Evolutionary conservation across 495 filamentous ascomycete species (phyloP).

Genomic region (Penicillium simplicissimum): DNA sequence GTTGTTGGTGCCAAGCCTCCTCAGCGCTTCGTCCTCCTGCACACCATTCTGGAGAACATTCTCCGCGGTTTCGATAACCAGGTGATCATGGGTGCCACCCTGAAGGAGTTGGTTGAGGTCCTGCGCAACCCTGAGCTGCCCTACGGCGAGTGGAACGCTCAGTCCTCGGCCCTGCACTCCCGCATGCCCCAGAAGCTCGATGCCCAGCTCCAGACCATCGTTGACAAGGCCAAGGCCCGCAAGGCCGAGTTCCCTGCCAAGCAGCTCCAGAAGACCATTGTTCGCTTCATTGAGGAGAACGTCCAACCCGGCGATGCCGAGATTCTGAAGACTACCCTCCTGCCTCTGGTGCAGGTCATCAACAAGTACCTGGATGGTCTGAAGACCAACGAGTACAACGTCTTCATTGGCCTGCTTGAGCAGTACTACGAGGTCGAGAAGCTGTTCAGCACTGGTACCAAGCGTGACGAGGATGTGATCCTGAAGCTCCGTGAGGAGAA

Average conservation of each 20-base stretch:
- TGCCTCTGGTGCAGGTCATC: slow-evolving; percentile 80
- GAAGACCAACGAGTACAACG: slow-evolving; percentile 84
- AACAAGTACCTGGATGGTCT: slow-evolving; percentile 82
- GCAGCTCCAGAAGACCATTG: slow-evolving; percentile 76
- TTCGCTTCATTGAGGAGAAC: slow-evolving; percentile 88
- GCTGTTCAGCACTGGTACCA: slow-evolving; percentile 79
- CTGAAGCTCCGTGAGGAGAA: slow-evolving; percentile 93
- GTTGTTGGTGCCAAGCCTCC: slow-evolving; percentile 90
- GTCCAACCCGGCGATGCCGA: slow-evolving; percentile 66
- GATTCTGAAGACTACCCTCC: slow-evolving; percentile 69
- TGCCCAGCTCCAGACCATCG: slow-evolving; percentile 71
- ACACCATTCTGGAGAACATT: slow-evolving; percentile 82
- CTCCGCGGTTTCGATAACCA: slow-evolving; percentile 95
- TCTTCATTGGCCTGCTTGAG: slow-evolving; percentile 75
- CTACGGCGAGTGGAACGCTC: slow-evolving; percentile 94
- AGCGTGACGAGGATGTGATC: slow-evolving; percentile 92
- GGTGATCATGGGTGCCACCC: slow-evolving; percentile 84
- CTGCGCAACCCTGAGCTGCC: slow-evolving; percentile 87
- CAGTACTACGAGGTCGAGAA: slow-evolving; percentile 81
- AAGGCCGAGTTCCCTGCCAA: slow-evolving; percentile 91
- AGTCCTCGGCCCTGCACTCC: slow-evolving; percentile 91
- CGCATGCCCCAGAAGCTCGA: slow-evolving; percentile 96
- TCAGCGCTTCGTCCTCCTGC: slow-evolving; percentile 77
- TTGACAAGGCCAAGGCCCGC: slow-evolving; percentile 76
- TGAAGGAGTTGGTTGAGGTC: slow-evolving; percentile 88